Percentiles rank a stretch among this genome's conserved stretches.
Conservation (phyloP, 2,329 filamentous ascomycete genomes). For the Nannizzia gypsea region DNA sequence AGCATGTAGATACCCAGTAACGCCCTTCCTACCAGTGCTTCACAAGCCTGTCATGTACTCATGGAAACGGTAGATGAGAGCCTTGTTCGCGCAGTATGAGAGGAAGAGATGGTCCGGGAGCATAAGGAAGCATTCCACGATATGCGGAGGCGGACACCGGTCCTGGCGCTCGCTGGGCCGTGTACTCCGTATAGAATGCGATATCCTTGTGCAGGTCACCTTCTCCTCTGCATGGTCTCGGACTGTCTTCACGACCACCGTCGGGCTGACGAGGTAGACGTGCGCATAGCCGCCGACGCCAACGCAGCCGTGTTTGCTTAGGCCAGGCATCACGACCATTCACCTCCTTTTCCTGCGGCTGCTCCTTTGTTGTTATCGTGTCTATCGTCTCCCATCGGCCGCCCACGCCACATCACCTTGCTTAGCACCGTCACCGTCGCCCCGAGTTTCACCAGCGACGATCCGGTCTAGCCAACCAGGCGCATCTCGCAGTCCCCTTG, state of each 20-base stretch:
- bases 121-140: conserved; percentile 14
- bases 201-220: conserved; percentile 9
- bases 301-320: background rate
- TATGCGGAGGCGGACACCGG: conserved; percentile 11
- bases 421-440: background rate
- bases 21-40: conserved; percentile 8
- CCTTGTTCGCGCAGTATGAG: conserved; percentile 11
- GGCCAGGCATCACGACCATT: background rate
- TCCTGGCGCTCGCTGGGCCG: conserved; percentile 11
- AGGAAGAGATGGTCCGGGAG: conserved; percentile 14
- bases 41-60: conserved; percentile 10
- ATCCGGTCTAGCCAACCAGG: background rate
- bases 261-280: background rate
- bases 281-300: background rate
- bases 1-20: conserved; percentile 10
- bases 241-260: background rate
- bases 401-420: background rate
- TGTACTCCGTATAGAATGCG: conserved; percentile 12
- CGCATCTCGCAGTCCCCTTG: too few species aligned
- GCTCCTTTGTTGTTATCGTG: too few species aligned
- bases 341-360: too few species aligned
- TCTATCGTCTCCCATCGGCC: background rate
- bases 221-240: background rate
- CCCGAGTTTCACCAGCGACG: background rate
- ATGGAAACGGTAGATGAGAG: conserved; percentile 3